A percentile compares a stretch with the other conserved stretches of the same genome.
Evolutionary conservation across 441 rosid species (phyloP).

Genomic region (Brassica balearica): DNA sequence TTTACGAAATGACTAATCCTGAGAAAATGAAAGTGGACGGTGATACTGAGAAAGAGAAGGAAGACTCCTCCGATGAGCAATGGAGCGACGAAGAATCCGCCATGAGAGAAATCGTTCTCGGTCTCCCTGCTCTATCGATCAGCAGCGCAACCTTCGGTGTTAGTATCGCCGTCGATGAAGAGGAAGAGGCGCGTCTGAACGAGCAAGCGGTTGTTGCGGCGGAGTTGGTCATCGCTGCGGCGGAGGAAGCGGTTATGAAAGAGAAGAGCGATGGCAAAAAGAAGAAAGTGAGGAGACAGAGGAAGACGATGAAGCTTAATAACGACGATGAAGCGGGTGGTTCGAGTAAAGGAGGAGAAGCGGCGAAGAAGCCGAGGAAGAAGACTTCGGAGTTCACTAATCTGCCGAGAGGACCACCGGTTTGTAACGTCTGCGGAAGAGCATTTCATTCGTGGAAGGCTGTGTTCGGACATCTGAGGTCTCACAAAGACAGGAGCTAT

Average conservation of each 20-base stretch:
- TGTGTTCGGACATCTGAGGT: slow-evolving; percentile 47
- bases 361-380: slow-evolving; percentile 6
- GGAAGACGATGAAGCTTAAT: background rate
- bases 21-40: slow-evolving; percentile 14
- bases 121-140: slow-evolving; percentile 27
- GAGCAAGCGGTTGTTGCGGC: slow-evolving; percentile 39
- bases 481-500: slow-evolving; percentile 38
- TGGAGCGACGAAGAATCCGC: background rate
- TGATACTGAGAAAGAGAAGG: background rate
- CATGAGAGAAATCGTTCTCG: slow-evolving; percentile 16
- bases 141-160: background rate
- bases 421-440: slow-evolving; percentile 40
- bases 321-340: background rate
- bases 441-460: slow-evolving; percentile 45
- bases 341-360: background rate
- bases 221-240: slow-evolving; percentile 26
- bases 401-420: slow-evolving; percentile 40
- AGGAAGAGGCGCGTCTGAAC: slow-evolving; percentile 22
- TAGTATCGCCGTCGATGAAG: background rate
- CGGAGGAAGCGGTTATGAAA: slow-evolving; percentile 30
- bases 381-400: slow-evolving; percentile 14
- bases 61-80: background rate
- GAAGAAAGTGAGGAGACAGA: background rate
- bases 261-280: slow-evolving; percentile 21
- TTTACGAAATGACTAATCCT: background rate